Conservation (phyloP, 202 grass and related monocot species). For the Brachypodium distachyon region DNA sequence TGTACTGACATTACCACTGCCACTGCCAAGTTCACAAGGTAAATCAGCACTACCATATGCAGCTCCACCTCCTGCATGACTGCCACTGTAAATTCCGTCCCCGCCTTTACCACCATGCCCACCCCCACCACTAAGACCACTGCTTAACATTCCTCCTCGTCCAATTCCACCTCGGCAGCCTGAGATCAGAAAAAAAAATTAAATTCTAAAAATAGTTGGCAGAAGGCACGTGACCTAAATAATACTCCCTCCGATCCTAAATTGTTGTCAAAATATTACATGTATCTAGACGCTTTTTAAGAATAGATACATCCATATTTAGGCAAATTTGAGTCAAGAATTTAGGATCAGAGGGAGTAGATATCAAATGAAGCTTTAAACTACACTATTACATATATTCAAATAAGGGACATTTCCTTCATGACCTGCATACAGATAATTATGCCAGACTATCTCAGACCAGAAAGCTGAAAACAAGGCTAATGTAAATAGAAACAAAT, state of each 20-base stretch:
- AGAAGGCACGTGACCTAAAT: not conserved
- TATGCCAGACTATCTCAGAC: not conserved
- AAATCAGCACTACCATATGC: constrained; percentile 84
- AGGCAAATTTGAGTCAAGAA: too few relatives aligned
- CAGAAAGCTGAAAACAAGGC: not conserved
- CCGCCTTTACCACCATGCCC: constrained; percentile 96
- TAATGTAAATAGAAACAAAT: not conserved
- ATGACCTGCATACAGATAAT: not conserved
- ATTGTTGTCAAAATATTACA: too few relatives aligned
- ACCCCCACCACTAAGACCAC: constrained; percentile 71
- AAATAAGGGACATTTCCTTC: not conserved
- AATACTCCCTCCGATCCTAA: too few relatives aligned
- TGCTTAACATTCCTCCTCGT: constrained; percentile 51
- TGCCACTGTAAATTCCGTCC: constrained; percentile 46
- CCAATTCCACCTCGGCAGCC: constrained; percentile 94
- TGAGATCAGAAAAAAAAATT: constrained; percentile 28
- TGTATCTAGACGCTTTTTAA: too few relatives aligned
- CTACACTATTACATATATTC: not conserved
- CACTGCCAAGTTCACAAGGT: constrained; percentile 97
- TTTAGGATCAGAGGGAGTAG: too few relatives aligned
- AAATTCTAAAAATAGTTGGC: not conserved
- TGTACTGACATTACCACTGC: constrained; percentile 73
- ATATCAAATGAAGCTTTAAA: not conserved
- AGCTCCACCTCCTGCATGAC: constrained; percentile 48
- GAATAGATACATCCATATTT: too few relatives aligned